phyloP scores from a whole-genome alignment of 2,329 filamentous ascomycete species.

The Westerdykella aurantiaca region DNA sequence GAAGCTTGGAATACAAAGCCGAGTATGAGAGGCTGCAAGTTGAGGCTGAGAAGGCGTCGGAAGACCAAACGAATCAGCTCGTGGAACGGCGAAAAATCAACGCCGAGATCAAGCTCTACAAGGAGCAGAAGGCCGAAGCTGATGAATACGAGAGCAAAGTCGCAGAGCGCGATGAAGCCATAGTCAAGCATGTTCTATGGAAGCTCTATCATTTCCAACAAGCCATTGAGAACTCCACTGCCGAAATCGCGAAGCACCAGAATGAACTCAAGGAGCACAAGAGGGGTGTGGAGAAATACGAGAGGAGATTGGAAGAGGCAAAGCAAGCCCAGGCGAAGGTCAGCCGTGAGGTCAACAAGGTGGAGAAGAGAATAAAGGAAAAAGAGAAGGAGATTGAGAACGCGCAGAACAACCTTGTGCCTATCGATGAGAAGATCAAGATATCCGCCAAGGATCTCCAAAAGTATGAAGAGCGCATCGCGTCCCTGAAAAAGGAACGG shows the following conservation, averaged over 20 bases:
- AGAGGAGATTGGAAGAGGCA: conserved; percentile 72
- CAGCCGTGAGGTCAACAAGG: conserved; percentile 67
- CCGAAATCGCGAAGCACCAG: conserved; percentile 86
- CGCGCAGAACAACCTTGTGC: conserved; percentile 76
- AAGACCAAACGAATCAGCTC: conserved; percentile 83
- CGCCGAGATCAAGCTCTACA: conserved; percentile 94
- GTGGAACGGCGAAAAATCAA: conserved; percentile 90
- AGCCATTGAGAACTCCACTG: conserved; percentile 84
- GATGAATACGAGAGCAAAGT: conserved; percentile 90
- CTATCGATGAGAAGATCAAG: conserved; percentile 81
- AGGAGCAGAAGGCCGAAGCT: conserved; percentile 92
- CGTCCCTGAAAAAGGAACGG: conserved; percentile 68
- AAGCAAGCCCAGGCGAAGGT: conserved; percentile 76
- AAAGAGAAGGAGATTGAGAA: conserved; percentile 87
- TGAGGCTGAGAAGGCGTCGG: conserved; percentile 77
- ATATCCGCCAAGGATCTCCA: conserved; percentile 68
- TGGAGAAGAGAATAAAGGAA: conserved; percentile 77
- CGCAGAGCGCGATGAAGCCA: conserved; percentile 82
- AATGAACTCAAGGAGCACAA: conserved; percentile 90
- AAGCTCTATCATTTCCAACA: conserved; percentile 94
- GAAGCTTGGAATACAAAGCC: conserved; percentile 86
- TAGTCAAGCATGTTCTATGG: conserved; percentile 92
- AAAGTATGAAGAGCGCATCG: conserved; percentile 61
- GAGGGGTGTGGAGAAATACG: conserved; percentile 79
- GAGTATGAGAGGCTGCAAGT: conserved; percentile 89